Evolutionary conservation across 73 alveolate species (phyloP).

Genomic region (Tetrahymena thermophila): DNA sequence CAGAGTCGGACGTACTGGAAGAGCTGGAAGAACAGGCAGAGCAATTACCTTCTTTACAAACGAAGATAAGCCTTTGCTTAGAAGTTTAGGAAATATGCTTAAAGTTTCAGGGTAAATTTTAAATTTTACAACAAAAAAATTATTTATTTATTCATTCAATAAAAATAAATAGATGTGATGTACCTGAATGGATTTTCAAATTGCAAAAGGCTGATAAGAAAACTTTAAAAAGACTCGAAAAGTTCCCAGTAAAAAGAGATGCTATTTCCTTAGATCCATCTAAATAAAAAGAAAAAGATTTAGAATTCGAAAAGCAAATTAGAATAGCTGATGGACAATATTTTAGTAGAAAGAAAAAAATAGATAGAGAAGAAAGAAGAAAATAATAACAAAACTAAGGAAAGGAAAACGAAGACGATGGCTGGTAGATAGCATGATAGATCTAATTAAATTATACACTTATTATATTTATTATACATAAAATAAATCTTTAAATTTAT

Average conservation of each 20-base stretch:
- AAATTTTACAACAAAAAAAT: background rate
- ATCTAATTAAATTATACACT: too few species aligned
- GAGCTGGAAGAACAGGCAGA: conserved; percentile 70
- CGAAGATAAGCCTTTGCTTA: conserved; percentile 71
- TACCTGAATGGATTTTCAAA: conserved; percentile 85
- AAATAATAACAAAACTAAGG: background rate
- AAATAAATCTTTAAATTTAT: too few species aligned
- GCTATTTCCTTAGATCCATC: conserved; percentile 23
- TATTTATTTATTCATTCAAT: background rate
- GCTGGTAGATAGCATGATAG: background rate
- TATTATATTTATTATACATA: too few species aligned
- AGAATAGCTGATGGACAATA: background rate
- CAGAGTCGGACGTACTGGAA: conserved; percentile 76
- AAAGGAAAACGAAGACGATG: background rate
- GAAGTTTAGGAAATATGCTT: conserved; percentile 56
- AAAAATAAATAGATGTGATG: conserved; percentile 59
- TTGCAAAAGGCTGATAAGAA: conserved; percentile 54
- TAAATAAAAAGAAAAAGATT: background rate
- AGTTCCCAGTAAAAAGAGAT: conserved; percentile 70
- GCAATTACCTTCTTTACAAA: conserved; percentile 87
- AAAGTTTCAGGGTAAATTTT: conserved; percentile 39
- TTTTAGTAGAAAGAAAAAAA: background rate
- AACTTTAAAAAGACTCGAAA: conserved; percentile 57
- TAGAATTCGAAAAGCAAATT: background rate
- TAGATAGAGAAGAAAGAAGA: background rate